Conservation (phyloP, 441 rosid genomes). For the Corymbia calophylla region DNA sequence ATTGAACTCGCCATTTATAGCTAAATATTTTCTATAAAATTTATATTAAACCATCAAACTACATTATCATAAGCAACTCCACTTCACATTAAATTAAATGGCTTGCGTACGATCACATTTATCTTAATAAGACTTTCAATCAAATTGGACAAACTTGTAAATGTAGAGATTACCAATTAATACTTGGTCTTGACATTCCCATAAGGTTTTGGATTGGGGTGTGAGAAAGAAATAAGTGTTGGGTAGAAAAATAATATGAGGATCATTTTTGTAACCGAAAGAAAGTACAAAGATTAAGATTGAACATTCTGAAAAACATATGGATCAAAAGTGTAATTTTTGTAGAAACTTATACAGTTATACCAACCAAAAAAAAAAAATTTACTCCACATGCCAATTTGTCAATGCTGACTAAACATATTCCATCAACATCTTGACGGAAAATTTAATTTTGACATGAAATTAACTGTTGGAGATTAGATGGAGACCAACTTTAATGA, state of each 20-base stretch:
- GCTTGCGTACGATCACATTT: neutral
- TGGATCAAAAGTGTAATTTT: neutral
- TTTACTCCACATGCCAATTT: no score
- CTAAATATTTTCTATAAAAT: neutral
- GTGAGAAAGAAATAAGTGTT: neutral
- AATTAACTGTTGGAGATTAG: no score
- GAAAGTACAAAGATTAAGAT: neutral
- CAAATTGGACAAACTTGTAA: neutral
- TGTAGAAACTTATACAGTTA: neutral
- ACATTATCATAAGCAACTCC: neutral
- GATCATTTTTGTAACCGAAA: neutral
- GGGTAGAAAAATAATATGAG: neutral
- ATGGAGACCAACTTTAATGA: no score
- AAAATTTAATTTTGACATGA: no score
- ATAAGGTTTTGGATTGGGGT: neutral
- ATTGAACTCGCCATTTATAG: neutral
- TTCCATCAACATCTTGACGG: no score
- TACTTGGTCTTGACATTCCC: neutral
- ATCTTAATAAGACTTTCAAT: neutral
- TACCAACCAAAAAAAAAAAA: no score
- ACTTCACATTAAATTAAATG: neutral
- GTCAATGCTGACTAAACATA: no score
- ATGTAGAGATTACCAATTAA: neutral
- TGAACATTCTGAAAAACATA: neutral
- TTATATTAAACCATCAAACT: neutral